Evolutionary conservation across 2,329 filamentous ascomycete species (phyloP).

Genomic region (Pezizomycotina sp.): DNA sequence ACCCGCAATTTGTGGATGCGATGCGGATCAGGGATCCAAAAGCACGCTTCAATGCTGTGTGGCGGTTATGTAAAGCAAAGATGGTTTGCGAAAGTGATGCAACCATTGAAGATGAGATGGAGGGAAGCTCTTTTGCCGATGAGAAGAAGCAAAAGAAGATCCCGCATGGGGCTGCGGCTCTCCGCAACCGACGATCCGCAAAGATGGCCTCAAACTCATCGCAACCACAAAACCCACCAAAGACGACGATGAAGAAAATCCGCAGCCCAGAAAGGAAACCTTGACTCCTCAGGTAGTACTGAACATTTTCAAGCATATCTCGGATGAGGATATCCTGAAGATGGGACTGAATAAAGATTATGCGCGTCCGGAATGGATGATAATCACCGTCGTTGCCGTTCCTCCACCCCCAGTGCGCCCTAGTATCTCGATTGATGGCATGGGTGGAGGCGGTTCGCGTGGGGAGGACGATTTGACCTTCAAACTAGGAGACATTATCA

Average conservation of each 20-base stretch:
- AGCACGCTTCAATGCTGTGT: conserved; percentile 80
- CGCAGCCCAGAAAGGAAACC: conserved; percentile 58
- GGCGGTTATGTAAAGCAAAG: conserved; percentile 82
- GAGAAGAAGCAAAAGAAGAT: conserved; percentile 29
- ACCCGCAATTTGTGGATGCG: conserved; percentile 67
- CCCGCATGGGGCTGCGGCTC: conserved; percentile 86
- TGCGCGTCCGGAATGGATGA: conserved; percentile 95
- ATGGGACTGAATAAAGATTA: conserved; percentile 92
- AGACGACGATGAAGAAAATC: conserved; percentile 52
- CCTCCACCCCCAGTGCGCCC: conserved; percentile 90
- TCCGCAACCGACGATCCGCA: conserved; percentile 69
- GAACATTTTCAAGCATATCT: conserved; percentile 72
- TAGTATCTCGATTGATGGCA: conserved; percentile 93
- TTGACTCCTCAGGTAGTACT: conserved; percentile 75
- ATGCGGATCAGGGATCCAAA: conserved; percentile 81
- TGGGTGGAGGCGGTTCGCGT: conserved; percentile 63
- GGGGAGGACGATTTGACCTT: conserved; percentile 99
- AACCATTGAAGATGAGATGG: conserved; percentile 48
- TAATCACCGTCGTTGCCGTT: conserved; percentile 84
- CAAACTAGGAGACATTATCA: conserved; percentile 96
- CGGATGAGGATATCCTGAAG: conserved; percentile 60
- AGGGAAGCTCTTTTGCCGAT: conserved; percentile 26
- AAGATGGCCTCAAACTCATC: conserved; percentile 68
- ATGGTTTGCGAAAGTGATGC: conserved; percentile 65
- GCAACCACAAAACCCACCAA: conserved; percentile 56